Evolutionary conservation across 345 rosid genomes (phyloP).

Genomic region (Mangifera indica): DNA sequence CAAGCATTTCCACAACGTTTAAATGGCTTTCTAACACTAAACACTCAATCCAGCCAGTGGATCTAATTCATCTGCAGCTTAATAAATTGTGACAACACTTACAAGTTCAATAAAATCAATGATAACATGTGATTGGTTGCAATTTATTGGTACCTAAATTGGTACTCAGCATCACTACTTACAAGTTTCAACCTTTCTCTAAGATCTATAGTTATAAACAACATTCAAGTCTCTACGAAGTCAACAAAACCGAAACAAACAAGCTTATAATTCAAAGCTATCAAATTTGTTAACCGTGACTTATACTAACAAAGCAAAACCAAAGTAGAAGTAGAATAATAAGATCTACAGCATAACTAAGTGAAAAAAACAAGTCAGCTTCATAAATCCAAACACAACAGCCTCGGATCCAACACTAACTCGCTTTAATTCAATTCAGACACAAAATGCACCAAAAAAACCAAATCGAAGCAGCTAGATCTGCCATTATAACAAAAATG

Average conservation of each 20-base stretch:
- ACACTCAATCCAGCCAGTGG: neutral
- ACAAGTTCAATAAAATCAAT: no score
- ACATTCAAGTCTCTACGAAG: neutral
- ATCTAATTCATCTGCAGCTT: neutral
- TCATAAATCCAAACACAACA: constrained; percentile 6
- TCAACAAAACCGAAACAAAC: neutral
- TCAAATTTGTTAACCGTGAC: neutral
- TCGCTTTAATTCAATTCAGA: neutral
- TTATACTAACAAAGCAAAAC: neutral
- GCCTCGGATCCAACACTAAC: constrained; percentile 1
- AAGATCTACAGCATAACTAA: neutral
- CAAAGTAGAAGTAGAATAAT: neutral
- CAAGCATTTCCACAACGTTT: neutral
- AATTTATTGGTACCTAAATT: no score
- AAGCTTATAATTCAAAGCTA: no score
- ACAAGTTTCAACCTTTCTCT: neutral
- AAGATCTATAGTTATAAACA: constrained; percentile 3
- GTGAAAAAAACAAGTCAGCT: neutral
- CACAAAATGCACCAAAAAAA: neutral
- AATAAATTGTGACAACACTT: no score
- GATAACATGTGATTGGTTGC: no score
- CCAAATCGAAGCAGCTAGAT: neutral
- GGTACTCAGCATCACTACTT: no score
- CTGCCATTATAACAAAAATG: neutral
- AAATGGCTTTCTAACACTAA: neutral